A percentile compares a stretch with the other conserved stretches of the same genome.
These are phyloP conservation scores for Buddleja alternifolia DNA, from an alignment of 257 asterid genomes.

Conservation along the genomic window DNA sequence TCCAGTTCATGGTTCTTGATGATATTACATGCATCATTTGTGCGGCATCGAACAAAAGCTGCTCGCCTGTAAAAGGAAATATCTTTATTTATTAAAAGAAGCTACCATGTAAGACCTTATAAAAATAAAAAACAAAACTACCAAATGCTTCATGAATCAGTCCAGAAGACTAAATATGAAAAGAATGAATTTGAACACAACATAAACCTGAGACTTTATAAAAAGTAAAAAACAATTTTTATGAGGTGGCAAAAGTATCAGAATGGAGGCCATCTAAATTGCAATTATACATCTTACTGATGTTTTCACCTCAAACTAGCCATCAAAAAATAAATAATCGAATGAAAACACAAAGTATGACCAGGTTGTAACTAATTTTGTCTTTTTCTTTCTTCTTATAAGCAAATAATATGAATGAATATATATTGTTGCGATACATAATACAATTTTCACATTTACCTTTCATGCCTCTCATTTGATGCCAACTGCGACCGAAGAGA, in stretches of 20 bases:
- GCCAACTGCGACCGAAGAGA: conserved; percentile 72
- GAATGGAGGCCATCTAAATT: no score
- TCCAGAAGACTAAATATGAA: neutral
- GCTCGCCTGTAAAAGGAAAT: conserved; percentile 52
- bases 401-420: neutral
- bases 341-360: neutral
- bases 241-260: no score
- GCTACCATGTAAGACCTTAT: conserved; percentile 8
- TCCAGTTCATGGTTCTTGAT: conserved; percentile 62
- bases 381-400: neutral
- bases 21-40: conserved; percentile 43
- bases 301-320: neutral
- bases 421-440: neutral
- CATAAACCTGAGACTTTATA: no score
- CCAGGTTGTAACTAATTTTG: neutral
- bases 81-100: neutral
- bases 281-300: no score
- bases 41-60: conserved; percentile 77
- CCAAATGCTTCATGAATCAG: neutral
- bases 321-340: neutral
- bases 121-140: neutral
- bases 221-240: no score
- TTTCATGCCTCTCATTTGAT: conserved; percentile 71
- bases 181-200: no score
- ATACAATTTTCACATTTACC: conserved; percentile 41